These are phyloP conservation scores for Pneumocystis wakefieldiae DNA, from an alignment of 1,139 yeast species.

Conservation along the genomic window DNA sequence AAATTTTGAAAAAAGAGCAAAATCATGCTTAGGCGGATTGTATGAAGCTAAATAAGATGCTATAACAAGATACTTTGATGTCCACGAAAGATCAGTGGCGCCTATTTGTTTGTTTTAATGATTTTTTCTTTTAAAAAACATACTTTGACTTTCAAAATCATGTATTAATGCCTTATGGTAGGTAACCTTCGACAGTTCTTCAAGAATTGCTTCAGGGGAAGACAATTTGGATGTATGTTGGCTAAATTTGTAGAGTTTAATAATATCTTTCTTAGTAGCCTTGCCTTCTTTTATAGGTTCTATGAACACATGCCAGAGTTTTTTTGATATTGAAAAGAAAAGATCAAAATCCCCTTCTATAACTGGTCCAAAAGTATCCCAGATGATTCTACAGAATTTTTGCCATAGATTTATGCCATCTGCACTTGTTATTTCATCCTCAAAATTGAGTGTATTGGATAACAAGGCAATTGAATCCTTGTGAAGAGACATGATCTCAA, in stretches of 20 bases:
- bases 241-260: neutral
- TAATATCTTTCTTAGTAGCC: neutral
- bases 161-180: neutral
- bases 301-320: constrained; percentile 9
- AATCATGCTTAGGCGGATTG: constrained; percentile 44
- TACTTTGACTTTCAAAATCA: neutral
- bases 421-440: neutral
- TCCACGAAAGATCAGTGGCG: neutral
- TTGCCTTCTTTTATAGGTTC: constrained; percentile 20
- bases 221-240: neutral
- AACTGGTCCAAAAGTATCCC: neutral
- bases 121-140: neutral
- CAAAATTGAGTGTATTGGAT: neutral
- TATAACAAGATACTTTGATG: constrained; percentile 42
- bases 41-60: constrained; percentile 62
- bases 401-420: neutral
- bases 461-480: neutral
- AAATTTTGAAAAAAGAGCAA: constrained; percentile 44
- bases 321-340: constrained; percentile 11
- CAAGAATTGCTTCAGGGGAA: neutral
- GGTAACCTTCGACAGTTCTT: neutral
- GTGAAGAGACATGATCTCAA: neutral
- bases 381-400: neutral
- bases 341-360: constrained; percentile 1
- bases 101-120: neutral